Evolutionary conservation across 345 rosid genomes (phyloP), one percentile per base, ranked within the genome.

Genomic region (Noccaea caerulescens): DNA sequence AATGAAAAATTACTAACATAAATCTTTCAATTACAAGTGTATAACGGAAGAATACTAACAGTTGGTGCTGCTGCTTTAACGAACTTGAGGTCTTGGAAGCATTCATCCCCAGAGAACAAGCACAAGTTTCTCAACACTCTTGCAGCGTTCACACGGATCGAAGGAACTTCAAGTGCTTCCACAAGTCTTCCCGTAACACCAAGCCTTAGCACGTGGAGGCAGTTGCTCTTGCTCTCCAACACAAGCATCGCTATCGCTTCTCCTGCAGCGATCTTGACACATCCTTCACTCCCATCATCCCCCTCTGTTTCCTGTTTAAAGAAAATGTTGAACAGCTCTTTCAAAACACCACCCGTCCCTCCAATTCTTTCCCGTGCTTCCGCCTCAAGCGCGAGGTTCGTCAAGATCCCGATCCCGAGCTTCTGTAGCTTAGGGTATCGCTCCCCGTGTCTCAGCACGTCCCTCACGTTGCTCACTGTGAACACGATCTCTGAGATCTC

Each of bases 401-500:
- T 88, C 12, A 93, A 36, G 27, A 93, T 88, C 54, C 88, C 91
- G 11, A 90, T 87, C 70, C 92, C 72, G 2, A 90, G 85, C 60
- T 77, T 91, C 66, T 90, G 97, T 63, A 93, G 84, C 77, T 57
- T 50, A 6, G 96, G 85, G 5, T 88, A 84, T 62, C 79, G 82
- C 62, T 68, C 87, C 5, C 98, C 97, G 27, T 88, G 78, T 59
- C 85, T 68, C 72, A 93, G 66, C 25, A 91, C 86, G 49, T 86
- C 93, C 75, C 97, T 80, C 14, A 93, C 85, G 68, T 88, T 86
- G 80, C 97, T 87, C 38, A 93, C 84, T 8, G 94, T 85, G 80
- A 93, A 93, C 39, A 93, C 93, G 1, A 88, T 82, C 83, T 91
- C 98, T 1, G 98, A 88, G 30, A 93, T 93, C 75, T 88, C 97